A percentile compares a stretch with the other conserved stretches of the same genome.
These are phyloP conservation scores for Bruguiera gymnorhiza DNA, from an alignment of 345 rosid genomes.

Conservation along the genomic window DNA sequence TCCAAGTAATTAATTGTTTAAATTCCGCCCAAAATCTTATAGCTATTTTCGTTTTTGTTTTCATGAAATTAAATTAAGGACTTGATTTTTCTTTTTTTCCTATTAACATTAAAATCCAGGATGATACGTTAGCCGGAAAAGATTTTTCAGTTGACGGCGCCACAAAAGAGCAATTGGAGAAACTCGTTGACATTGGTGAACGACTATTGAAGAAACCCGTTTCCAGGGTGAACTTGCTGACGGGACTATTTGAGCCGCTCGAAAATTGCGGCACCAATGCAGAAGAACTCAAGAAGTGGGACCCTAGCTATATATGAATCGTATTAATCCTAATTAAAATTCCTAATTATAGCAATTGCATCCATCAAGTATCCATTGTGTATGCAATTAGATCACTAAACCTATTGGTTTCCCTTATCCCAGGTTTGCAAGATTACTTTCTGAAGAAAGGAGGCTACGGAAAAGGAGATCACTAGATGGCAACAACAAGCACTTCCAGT, in stretches of 20 bases:
- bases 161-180: slow-evolving; percentile 2
- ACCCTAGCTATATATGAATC: neutral
- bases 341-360: neutral
- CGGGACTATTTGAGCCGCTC: neutral
- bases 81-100: neutral
- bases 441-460: slow-evolving; percentile 7
- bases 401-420: neutral
- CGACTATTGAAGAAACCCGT: neutral
- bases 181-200: neutral
- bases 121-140: slow-evolving; percentile 7
- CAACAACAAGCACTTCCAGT: neutral
- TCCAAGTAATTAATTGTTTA: neutral
- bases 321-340: neutral
- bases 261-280: slow-evolving; percentile 1
- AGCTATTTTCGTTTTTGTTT: neutral
- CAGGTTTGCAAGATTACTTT: slow-evolving; percentile 1
- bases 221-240: slow-evolving; percentile 6
- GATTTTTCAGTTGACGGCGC: slow-evolving; percentile 11
- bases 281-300: slow-evolving; percentile 1
- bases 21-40: neutral
- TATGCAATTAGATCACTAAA: neutral
- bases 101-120: neutral
- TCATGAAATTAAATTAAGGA: neutral
- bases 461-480: neutral
- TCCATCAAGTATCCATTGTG: neutral